Conservation (phyloP, 1,284 basidiomycete genomes). For the Irpex rosettiformis region DNA sequence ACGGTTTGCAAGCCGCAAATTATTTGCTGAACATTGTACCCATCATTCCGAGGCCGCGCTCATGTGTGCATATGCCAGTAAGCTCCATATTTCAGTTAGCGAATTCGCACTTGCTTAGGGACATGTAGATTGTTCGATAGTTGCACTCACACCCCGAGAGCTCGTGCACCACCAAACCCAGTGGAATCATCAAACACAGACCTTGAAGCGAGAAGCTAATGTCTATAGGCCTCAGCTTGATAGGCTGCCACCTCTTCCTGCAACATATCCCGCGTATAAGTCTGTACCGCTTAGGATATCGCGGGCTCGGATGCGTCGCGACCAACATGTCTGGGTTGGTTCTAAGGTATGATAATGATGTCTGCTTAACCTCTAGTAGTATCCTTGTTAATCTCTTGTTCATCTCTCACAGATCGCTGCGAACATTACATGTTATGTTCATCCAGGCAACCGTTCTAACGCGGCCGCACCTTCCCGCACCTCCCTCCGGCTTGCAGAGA, state of each 20-base stretch:
- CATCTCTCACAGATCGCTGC: conserved; percentile 26
- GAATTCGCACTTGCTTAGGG: conserved; percentile 3
- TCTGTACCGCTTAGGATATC: conserved; percentile 39
- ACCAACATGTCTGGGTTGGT: conserved; percentile 46
- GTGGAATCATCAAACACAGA: neutral
- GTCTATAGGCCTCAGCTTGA: neutral
- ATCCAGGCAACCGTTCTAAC: conserved; percentile 21
- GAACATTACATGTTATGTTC: conserved; percentile 30
- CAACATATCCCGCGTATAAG: conserved; percentile 46
- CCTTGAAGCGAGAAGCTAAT: conserved; percentile 30
- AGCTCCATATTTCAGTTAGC: conserved; percentile 9
- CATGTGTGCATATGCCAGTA: conserved; percentile 47
- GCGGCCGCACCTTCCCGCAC: conserved; percentile 22
- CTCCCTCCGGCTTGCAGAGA: conserved; percentile 17
- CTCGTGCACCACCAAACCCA: conserved; percentile 6
- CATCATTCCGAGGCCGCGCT: conserved; percentile 41
- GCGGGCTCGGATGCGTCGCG: conserved; percentile 39
- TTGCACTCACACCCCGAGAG: conserved; percentile 1
- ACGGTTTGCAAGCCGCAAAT: conserved; percentile 29
- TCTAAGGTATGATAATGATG: conserved; percentile 43
- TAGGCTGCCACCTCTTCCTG: conserved; percentile 23
- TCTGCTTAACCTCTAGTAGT: neutral
- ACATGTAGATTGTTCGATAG: conserved; percentile 33
- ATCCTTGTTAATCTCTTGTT: neutral
- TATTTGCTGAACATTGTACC: conserved; percentile 38